Conservation (phyloP, 2,329 filamentous ascomycete genomes). For the Cylindrodendrum hubeiense region DNA sequence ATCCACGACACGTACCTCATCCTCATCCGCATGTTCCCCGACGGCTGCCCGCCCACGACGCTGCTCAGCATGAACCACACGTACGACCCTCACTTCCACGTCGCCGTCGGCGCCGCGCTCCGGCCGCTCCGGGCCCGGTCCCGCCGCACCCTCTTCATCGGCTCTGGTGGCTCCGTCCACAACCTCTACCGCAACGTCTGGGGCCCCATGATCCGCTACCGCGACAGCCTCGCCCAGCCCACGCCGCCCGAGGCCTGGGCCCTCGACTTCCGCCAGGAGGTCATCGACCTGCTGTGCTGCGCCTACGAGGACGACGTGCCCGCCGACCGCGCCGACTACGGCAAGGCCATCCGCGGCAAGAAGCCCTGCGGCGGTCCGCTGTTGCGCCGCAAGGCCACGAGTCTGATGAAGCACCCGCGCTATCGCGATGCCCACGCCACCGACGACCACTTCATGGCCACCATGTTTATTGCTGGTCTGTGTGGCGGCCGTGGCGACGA, state of each 20-base stretch:
- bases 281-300: constrained; percentile 67
- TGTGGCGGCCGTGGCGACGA: constrained; percentile 54
- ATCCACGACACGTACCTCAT: constrained; percentile 80
- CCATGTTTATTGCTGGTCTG: constrained; percentile 71
- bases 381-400: constrained; percentile 33
- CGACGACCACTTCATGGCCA: constrained; percentile 78
- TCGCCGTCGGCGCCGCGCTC: constrained; percentile 33
- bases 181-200: constrained; percentile 78
- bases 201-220: constrained; percentile 72
- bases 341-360: constrained; percentile 16
- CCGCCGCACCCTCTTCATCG: constrained; percentile 63
- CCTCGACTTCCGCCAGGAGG: constrained; percentile 74
- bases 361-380: constrained; percentile 22
- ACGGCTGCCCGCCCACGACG: constrained; percentile 73
- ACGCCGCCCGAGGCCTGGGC: constrained; percentile 57
- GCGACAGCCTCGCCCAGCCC: constrained; percentile 39
- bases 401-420: constrained; percentile 76
- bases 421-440: constrained; percentile 77
- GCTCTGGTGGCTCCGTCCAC: constrained; percentile 73
- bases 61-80: constrained; percentile 42
- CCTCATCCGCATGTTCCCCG: constrained; percentile 77
- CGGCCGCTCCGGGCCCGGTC: constrained; percentile 23
- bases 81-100: constrained; percentile 42
- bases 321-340: constrained; percentile 13
- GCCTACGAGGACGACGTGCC: constrained; percentile 48